These are phyloP conservation scores for Xerocomellus dryophilus DNA, from an alignment of 768 basidiomycete genomes.

Conservation along the genomic window DNA sequence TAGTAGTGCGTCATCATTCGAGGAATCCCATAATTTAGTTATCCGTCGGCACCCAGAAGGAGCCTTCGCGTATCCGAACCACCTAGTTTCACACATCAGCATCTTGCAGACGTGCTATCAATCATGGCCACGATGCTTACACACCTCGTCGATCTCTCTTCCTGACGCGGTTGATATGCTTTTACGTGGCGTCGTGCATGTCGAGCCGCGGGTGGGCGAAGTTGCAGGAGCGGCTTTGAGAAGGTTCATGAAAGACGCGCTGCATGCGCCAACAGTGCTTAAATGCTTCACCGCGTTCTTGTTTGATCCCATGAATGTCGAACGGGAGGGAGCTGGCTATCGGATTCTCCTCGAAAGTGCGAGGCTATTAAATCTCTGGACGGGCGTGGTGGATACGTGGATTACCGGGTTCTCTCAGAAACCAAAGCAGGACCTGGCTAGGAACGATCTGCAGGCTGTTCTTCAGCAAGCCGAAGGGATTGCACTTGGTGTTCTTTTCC, in stretches of 20 bases:
- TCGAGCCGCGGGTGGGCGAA: conserved; percentile 73
- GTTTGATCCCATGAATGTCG: conserved; percentile 64
- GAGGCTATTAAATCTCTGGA: conserved; percentile 71
- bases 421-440: conserved; percentile 36
- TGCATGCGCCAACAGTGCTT: conserved; percentile 55
- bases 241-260: conserved; percentile 64
- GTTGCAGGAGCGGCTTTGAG: conserved; percentile 65
- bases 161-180: conserved; percentile 73
- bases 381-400: conserved; percentile 68
- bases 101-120: conserved; percentile 77
- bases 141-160: conserved; percentile 48
- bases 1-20: conserved; percentile 46
- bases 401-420: conserved; percentile 45
- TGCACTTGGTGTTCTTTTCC: conserved; percentile 69
- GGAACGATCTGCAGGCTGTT: conserved; percentile 42
- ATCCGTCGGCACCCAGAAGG: conserved; percentile 67
- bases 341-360: conserved; percentile 65
- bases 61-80: conserved; percentile 62
- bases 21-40: conserved; percentile 67
- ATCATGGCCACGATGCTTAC: conserved; percentile 80
- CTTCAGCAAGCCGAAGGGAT: conserved; percentile 55
- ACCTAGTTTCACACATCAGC: conserved; percentile 58
- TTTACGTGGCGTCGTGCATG: conserved; percentile 77
- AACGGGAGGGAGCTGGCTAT: conserved; percentile 60
- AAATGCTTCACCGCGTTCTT: conserved; percentile 66